phyloP scores from a whole-genome alignment of 2,329 filamentous ascomycete genomes.

The Passalora sequoiae region DNA sequence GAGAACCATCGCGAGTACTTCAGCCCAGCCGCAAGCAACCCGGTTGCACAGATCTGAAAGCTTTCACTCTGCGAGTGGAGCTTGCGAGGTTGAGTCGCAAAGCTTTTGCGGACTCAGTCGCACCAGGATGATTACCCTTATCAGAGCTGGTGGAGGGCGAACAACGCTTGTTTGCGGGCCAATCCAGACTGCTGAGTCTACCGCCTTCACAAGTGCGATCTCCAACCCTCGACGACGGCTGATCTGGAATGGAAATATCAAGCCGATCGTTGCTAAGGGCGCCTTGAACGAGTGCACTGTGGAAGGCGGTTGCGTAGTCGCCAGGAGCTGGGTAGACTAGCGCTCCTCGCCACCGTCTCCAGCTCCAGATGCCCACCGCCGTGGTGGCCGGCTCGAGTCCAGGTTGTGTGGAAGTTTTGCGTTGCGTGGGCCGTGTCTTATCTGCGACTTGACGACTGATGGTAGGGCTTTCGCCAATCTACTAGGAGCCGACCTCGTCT shows the following conservation, averaged over 20 bases:
- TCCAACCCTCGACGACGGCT: no score
- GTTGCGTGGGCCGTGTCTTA: not conserved
- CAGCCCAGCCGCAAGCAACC: not conserved
- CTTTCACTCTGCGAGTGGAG: not conserved
- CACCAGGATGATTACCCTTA: not conserved
- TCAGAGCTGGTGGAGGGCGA: not conserved
- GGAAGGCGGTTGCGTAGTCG: no score
- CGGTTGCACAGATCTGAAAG: not conserved
- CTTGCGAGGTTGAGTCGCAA: no score
- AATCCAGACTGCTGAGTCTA: not conserved
- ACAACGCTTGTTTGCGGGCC: not conserved
- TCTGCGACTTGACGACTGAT: not conserved
- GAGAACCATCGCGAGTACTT: not conserved
- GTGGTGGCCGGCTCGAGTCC: not conserved
- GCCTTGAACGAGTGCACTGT: no score
- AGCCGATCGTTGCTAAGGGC: no score
- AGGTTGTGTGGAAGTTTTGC: not conserved
- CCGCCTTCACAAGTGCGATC: not conserved
- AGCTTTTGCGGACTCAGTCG: not conserved
- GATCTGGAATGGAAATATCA: no score
- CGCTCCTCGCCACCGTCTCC: no score
- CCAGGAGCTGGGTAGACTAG: no score
- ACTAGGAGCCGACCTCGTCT: no score
- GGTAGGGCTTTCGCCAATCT: not conserved
- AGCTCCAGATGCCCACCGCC: no score